Evolutionary conservation across 2,329 filamentous ascomycete genomes (phyloP), one percentile per base, ranked within the genome.

Genomic region (Emmonsia crescens): DNA sequence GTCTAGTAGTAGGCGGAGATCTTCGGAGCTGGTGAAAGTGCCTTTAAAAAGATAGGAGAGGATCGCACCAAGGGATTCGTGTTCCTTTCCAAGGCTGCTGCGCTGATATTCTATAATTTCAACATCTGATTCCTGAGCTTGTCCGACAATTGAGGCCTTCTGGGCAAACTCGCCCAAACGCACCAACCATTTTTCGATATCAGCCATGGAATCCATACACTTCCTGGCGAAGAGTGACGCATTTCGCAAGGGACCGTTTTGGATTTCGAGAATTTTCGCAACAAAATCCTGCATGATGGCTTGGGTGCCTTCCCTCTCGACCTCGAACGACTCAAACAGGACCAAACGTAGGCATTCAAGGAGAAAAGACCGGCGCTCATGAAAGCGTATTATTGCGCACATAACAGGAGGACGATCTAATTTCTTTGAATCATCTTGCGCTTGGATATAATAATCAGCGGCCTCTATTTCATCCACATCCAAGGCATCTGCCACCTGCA

Each of bases 401-500:
- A 92, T 86, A 60, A 91, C 81, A 63, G 89, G 81, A 2, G 89
- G 82, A 29, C 89, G 85, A 64, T 90, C 90, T 5, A 91, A 79
- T 19, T 83, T 79, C 52, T 83, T 80, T 19, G 85, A 81, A 67
- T 92, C 87, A 44, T 85, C 82, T 71, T 89, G 83, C 21, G 89
- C 86, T 61, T 87, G 85, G 59, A 95, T 78, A 62, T 96, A 84
- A 57, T 94, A 83, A 66, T 83, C 82, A 10, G 91, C 89, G 21
- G 93, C 88, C 68, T 94, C 85, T 62, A 96, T 73, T 75, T 99
- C 95, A 75, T 99, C 92, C 59, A 99, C 80, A 69, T 96, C 87
- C 64, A 96, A 80, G 67, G 91, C 89, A 74, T 97, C 92, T 61
- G 93, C 89, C 44, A 99, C 80, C 68, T 90, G 84, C 38, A 96